phyloP scores from a whole-genome alignment of 2,329 filamentous ascomycete genomes.

The Penicillium digitatum region DNA sequence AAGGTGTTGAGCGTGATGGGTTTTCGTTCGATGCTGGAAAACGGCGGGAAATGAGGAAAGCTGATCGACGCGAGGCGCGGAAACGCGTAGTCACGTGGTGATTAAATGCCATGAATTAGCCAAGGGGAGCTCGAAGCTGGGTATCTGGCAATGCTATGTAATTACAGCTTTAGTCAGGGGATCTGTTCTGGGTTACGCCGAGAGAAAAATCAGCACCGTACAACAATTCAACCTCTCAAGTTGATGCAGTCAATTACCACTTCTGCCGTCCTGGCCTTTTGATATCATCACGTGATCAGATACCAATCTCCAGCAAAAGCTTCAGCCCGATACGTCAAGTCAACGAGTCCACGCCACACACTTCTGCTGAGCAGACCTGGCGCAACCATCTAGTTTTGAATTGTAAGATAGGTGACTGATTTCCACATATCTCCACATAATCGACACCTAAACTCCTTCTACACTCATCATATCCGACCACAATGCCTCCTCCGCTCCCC shows the following conservation, averaged over 20 bases:
- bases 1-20: neutral
- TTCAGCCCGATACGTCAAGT: conserved; percentile 3
- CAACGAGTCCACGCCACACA: neutral
- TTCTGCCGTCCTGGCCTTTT: neutral
- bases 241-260: neutral
- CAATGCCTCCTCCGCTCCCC: conserved; percentile 45
- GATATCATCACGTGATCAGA: conserved; percentile 1
- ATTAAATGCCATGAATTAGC: neutral
- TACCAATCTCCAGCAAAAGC: conserved; percentile 7
- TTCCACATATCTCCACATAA: neutral
- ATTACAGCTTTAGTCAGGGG: too few relatives aligned
- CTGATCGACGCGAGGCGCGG: conserved; percentile 17
- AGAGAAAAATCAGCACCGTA: neutral
- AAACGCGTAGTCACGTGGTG: conserved; percentile 26
- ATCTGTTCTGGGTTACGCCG: fast-evolving
- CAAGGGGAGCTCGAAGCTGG: neutral
- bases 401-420: neutral
- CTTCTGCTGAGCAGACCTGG: neutral
- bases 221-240: neutral
- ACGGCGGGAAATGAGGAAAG: neutral
- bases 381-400: neutral
- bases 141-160: neutral
- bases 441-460: neutral
- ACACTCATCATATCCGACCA: conserved; percentile 3
- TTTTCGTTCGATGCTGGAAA: neutral